phyloP scores from a whole-genome alignment of 2,329 filamentous ascomycete species.

The Xylaria polymorpha region DNA sequence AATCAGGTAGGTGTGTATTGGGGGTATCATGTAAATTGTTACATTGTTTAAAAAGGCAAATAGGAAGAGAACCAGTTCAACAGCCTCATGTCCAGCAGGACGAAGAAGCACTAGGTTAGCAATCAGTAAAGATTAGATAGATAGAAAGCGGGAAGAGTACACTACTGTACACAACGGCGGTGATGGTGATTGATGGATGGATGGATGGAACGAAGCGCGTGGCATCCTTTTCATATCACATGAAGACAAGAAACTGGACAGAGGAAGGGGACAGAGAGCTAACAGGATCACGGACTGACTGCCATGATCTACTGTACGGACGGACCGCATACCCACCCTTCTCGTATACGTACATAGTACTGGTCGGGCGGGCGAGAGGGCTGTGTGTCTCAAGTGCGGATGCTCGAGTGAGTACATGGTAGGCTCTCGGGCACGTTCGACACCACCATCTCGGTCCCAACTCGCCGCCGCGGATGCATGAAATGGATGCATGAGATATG shows the following conservation, averaged over 20 bases:
- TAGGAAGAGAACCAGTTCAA: slow-evolving; percentile 3
- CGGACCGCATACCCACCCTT: neutral
- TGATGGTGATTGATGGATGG: neutral
- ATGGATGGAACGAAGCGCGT: slow-evolving; percentile 14
- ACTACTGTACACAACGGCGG: slow-evolving; percentile 16
- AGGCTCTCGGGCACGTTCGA: slow-evolving; percentile 10
- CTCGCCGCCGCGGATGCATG: slow-evolving; percentile 7
- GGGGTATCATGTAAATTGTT: neutral
- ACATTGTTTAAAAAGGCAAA: neutral
- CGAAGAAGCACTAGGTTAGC: slow-evolving; percentile 4
- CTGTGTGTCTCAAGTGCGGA: slow-evolving; percentile 15
- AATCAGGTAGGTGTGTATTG: slow-evolving; percentile 5
- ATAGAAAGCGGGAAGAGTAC: slow-evolving; percentile 20
- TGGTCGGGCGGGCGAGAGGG: neutral
- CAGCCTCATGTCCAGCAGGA: slow-evolving; percentile 21
- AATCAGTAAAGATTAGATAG: neutral
- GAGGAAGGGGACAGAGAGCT: neutral
- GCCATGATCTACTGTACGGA: slow-evolving; percentile 3
- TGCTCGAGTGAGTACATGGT: neutral
- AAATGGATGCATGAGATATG: slow-evolving; percentile 18
- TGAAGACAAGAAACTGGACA: neutral
- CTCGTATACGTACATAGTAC: neutral
- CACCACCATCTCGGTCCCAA: slow-evolving; percentile 27
- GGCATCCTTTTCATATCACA: slow-evolving; percentile 27
- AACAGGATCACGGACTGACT: neutral